Conservation (phyloP, 306 rosid genomes). For the Senna tora region DNA sequence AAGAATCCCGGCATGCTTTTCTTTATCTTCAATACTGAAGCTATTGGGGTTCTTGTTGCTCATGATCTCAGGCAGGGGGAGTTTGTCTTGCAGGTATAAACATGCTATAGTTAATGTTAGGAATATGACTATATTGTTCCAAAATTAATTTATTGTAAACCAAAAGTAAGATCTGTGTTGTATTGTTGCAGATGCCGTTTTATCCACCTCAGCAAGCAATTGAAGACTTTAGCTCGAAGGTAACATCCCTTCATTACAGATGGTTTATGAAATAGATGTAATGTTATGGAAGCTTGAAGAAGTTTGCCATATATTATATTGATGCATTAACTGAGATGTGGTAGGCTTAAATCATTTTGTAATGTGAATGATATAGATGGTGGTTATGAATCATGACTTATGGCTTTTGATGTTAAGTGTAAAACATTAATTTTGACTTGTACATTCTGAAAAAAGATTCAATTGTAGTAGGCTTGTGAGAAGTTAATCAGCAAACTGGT, state of each 20-base stretch:
- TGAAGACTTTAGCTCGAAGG: conserved; percentile 76
- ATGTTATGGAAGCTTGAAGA: background rate
- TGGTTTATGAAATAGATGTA: background rate
- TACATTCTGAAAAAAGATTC: conserved; percentile 38
- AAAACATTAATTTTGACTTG: conserved; percentile 14
- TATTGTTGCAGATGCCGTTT: conserved; percentile 74
- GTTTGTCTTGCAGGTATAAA: conserved; percentile 87
- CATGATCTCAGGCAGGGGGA: conserved; percentile 97
- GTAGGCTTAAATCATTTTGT: conserved; percentile 27
- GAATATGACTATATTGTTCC: conserved; percentile 13
- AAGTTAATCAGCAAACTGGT: conserved; percentile 73
- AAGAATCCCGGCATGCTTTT: conserved; percentile 96
- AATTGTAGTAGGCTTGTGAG: conserved; percentile 67
- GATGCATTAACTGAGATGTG: conserved; percentile 27
- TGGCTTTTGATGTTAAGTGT: conserved; percentile 25
- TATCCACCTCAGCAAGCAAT: conserved; percentile 94
- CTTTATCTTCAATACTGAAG: conserved; percentile 86
- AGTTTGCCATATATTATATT: conserved; percentile 18
- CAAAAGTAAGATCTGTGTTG: conserved; percentile 33
- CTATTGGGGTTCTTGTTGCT: conserved; percentile 94
- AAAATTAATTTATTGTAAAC: conserved; percentile 35
- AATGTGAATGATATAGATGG: conserved; percentile 11
- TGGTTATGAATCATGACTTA: conserved; percentile 13
- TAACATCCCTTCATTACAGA: conserved; percentile 44
- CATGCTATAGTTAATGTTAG: conserved; percentile 24